Base-by-base conservation (phyloP, 441 rosid species). In the Euphorbia celastroides region DNA sequence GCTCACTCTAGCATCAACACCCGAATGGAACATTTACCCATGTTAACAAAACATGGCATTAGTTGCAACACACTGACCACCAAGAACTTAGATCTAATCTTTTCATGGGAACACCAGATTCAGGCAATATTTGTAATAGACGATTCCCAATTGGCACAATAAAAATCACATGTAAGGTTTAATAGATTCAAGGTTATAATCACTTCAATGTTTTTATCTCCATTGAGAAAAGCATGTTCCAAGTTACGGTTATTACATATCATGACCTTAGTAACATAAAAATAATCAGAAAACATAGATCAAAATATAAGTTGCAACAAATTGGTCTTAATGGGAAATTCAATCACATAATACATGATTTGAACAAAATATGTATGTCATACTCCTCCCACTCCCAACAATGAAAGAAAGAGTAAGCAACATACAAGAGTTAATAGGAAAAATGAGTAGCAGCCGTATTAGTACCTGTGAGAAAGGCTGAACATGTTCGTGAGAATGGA, bases 381-480 rank as follows among this genome's bases (percentile, higher is more conserved):
- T 16, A 12, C 6, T 20, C 11, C 5, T 2, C 27, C 19, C 31
- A 65, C 38, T 7, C 28, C 20, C 38, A 42, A 56, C 5, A 54
- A 42, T 1, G 60, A 32, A 60, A n/a, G n/a, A n/a, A n/a, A 7
- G 32, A 28, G n/a, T 19, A 23, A 32, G 20, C 9, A 48, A 6
- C 14, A 34, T 42, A 14, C 57, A 27, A 68, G 58, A 27, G 9
- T 7, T 11, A 4, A 26, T 13, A 34, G 65, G 27, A 48, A 52
- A 73, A 5, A 28, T 65, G 11, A 64, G 27, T 36, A 31, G 67
- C 57, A 68, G 66, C 25, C 57, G 27, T 52, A 28, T 22, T 52
- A 22, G 57, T 81, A 89, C 96, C 96, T 89, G 96, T 19, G 84
- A 65, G 77, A 83, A 87, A 60, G 85, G 77, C 67, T 81, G 96